Evolutionary conservation across 345 rosid species (phyloP), one percentile per base, ranked within the genome.

Genomic region (Populus euphratica): DNA sequence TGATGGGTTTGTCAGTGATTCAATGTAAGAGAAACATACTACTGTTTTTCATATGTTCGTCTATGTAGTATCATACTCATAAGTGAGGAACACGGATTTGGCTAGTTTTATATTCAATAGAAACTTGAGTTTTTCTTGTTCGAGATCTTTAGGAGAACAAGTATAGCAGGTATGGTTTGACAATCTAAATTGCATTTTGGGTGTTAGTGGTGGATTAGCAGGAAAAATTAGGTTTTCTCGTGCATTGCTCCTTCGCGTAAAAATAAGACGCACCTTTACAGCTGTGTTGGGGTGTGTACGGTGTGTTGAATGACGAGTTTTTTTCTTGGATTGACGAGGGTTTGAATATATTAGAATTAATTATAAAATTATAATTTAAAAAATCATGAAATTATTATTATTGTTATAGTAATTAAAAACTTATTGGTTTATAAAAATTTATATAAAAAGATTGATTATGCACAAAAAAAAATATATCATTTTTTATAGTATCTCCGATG

Each of bases 321-420:
- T 33, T 33, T 5, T 33, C 4, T 33, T 4, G 5, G 36, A 33
- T 33, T 0, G 0, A 4, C 5, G 0, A 4, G 33, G 35, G 35
- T 33, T 33, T 0, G 5, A 33, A 33, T 4, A 4, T 33, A 0
- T 33, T 33, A 2, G 0, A 0, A 33, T 33, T 33, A 33, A 33
- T 33, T 33, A 33, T 33, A 33, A 33, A 33, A 33, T 33, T 33
- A 33, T 33, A 4, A 33, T 33, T 4, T 33, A 0, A 33, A 33
- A 0, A 33, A 33, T 33, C 0, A 4, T 33, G 0, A 0, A 4
- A 0, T 4, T 4, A 0, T 4, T 0, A 4, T 0, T 33, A 4
- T 0, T 33, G 5, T 4, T 33, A 33, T 33, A 4, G 0, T 4
- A 0, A 33, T 33, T 33, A 33, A 4, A 33, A 33, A 33, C 0